These are phyloP conservation scores for Psidium friedrichsthalianum DNA, from an alignment of 345 rosid species.

Conservation along the genomic window DNA sequence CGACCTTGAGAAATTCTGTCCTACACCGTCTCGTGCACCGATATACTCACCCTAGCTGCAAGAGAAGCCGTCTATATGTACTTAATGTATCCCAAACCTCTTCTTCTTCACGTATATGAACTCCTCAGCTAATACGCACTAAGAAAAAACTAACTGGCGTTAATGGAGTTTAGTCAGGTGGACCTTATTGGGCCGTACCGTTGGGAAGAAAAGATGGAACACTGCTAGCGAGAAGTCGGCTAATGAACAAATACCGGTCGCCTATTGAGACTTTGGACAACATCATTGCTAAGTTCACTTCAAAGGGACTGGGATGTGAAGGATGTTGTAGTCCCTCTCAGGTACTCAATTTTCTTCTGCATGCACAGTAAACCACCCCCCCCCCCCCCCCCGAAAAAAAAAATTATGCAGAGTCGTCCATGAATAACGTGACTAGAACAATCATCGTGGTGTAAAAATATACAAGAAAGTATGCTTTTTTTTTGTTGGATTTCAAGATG, in stretches of 20 bases:
- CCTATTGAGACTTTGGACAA: conserved; percentile 58
- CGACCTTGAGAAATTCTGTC: conserved; percentile 57
- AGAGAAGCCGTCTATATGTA: conserved; percentile 59
- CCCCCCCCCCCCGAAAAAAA: too few species aligned
- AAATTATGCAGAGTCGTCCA: too few species aligned
- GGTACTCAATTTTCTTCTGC: conserved; percentile 20
- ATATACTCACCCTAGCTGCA: conserved; percentile 72
- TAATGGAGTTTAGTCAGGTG: conserved; percentile 45
- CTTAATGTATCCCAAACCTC: background rate
- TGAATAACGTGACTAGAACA: too few species aligned
- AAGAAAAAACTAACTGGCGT: background rate
- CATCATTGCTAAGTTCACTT: conserved; percentile 59
- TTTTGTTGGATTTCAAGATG: background rate
- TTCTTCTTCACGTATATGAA: background rate
- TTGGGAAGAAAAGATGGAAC: conserved; percentile 60
- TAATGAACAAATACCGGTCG: conserved; percentile 51
- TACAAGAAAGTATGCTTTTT: too few species aligned
- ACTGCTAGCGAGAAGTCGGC: conserved; percentile 64
- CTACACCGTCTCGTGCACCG: conserved; percentile 59
- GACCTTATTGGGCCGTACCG: conserved; percentile 53
- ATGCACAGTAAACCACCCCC: background rate
- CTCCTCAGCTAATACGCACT: background rate
- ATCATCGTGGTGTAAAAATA: too few species aligned
- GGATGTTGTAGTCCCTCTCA: conserved; percentile 83
- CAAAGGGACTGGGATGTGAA: conserved; percentile 72